phyloP scores from a whole-genome alignment of 345 rosid species.

The Eucalyptus regnans region DNA sequence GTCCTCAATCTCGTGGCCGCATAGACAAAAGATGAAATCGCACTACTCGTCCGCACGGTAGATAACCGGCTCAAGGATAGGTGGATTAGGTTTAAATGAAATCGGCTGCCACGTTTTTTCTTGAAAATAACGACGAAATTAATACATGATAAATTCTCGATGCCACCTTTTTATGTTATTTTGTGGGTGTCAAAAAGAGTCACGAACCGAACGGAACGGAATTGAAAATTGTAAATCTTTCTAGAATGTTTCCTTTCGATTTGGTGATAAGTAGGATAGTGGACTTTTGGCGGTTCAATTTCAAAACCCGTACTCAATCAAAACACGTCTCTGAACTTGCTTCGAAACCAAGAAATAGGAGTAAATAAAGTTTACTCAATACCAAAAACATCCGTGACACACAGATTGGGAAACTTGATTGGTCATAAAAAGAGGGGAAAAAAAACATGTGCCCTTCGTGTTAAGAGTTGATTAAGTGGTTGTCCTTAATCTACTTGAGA shows the following conservation, averaged over 20 bases:
- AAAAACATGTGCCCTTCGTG: background rate
- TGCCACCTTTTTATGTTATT: background rate
- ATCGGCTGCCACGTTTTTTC: background rate
- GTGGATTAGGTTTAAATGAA: background rate
- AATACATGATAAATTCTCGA: background rate
- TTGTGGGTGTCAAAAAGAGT: background rate
- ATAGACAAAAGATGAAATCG: background rate
- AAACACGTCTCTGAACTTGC: background rate
- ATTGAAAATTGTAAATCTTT: background rate
- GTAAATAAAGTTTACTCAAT: background rate
- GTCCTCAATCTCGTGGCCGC: background rate
- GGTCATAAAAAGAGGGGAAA: background rate
- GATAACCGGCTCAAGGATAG: background rate
- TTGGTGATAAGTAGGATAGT: too few species aligned
- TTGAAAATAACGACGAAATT: background rate
- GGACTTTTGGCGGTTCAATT: rapidly evolving
- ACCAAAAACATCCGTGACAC: background rate
- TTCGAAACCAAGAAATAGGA: background rate
- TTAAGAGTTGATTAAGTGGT: background rate
- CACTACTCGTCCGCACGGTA: background rate
- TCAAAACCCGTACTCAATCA: background rate
- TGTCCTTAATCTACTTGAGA: background rate
- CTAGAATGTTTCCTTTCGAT: background rate
- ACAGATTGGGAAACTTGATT: background rate
- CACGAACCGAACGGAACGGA: rapidly evolving